Percentiles rank a stretch among this genome's conserved stretches.
Conservation (phyloP, 2,329 filamentous ascomycete species). For the Pyrenochaeta sp. region DNA sequence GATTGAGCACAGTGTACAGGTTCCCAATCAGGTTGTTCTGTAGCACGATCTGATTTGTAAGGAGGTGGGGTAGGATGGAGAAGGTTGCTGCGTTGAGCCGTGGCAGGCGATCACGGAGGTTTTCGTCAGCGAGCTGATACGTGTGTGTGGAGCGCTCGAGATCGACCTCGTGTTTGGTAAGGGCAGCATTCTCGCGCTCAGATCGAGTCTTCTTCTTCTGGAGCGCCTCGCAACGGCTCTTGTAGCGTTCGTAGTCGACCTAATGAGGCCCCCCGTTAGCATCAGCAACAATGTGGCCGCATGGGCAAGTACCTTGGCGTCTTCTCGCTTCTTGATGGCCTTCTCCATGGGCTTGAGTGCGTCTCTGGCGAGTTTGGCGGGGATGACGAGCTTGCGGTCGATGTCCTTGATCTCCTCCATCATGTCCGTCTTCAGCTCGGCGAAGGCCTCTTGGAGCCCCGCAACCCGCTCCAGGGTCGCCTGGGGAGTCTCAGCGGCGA, state of each 20-base stretch:
- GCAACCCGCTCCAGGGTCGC: constrained; percentile 69
- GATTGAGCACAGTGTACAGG: constrained; percentile 78
- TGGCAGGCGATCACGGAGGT: constrained; percentile 74
- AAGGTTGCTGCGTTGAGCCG: constrained; percentile 74
- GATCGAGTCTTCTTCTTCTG: constrained; percentile 74
- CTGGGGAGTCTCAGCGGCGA: constrained; percentile 67
- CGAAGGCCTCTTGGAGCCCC: constrained; percentile 70
- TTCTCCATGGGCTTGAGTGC: constrained; percentile 77
- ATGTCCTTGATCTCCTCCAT: constrained; percentile 74
- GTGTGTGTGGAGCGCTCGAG: constrained; percentile 71
- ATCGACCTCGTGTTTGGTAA: constrained; percentile 76
- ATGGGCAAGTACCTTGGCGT: constrained; percentile 65
- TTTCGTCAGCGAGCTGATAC: constrained; percentile 77
- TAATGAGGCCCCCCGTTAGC: constrained; percentile 40
- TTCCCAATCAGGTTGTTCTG: constrained; percentile 80
- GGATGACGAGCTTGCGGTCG: constrained; percentile 72
- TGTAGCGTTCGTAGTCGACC: constrained; percentile 81
- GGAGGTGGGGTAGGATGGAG: constrained; percentile 74
- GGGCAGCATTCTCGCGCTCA: constrained; percentile 74
- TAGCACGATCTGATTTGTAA: constrained; percentile 74
- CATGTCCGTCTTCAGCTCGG: constrained; percentile 75
- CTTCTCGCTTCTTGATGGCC: constrained; percentile 84
- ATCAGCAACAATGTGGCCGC: too few relatives aligned
- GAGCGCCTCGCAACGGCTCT: constrained; percentile 73
- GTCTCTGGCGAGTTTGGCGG: constrained; percentile 73